Base-by-base conservation (phyloP, 163 green algal genomes). In the Chlorella variabilis region DNA sequence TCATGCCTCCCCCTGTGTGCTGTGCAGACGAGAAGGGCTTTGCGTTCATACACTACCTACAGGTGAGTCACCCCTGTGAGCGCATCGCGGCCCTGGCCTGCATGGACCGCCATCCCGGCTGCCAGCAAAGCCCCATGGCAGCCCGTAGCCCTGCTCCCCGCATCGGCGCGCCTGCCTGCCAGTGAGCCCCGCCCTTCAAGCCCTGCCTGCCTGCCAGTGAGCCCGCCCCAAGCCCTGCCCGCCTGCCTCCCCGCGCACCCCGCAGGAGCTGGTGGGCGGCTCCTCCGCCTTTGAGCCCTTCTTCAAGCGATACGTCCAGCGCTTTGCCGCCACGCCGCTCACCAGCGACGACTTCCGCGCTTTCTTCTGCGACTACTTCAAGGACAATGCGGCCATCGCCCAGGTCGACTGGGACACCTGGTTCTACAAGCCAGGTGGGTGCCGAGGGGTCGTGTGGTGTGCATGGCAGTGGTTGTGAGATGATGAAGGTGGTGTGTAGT, bases 361-460 rank as follows among this genome's bases (percentile, higher is more conserved):
- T 11, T 93, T 87, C 86, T 95, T 96, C 85, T 49, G 88, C 13
- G 62, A 93, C 4, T 82, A 94, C 89, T 98, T 98, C 80, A 80
- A 88, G 15, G 85, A 84, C 18, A 70, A 85, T 17, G n/a, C 59
- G 25, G 80, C 81, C 0, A 76, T 90, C 0, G 11, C 80, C n/a
- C 18, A 77, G 17, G 87, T 98, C 20, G 94, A 97, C 79, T 98
- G 95, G 95, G 87, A 97, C 33, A 86, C 90, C 1, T 98, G 95
- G 95, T 84, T 94, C 2, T 87, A 94, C 76, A n/a, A 74, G 0
- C 87, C 92, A 66, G 94, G 90, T 85, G 13, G 21, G 82, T 38
- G 3, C 7, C 58, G 6, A 29, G 15, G 21, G 21, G 51, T n/a
- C 25, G 51, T 4, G 51, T 8, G 13, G 20, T 25, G 15, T 62